Evolutionary conservation across 805 yeast species (phyloP), one percentile per base, ranked within the genome.

Genomic region (Komagataella kurtzmanii): DNA sequence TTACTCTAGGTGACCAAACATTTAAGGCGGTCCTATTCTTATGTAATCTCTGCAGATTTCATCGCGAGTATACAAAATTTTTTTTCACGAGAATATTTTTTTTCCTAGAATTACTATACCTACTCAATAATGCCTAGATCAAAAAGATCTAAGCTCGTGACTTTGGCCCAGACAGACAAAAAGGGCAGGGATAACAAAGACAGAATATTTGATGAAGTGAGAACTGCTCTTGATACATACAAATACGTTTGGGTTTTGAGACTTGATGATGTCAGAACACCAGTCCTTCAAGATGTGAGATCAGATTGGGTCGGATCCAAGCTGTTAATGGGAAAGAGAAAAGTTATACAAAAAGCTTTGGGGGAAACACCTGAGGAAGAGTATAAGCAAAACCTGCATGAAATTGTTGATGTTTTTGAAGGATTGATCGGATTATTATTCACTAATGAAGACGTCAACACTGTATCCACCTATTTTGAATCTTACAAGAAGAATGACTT

Each of bases 91-190:
- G 46, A 30, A 2, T 10, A 30, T 8, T 44, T 12, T 44, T 44
- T n/a, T 12, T 44, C 23, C 23, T 6, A 12, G 4, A 8, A 8
- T 44, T 44, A 18, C 21, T 44, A 44, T 12, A 44, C 46, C 46
- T 44, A 44, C 14, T 8, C 46, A 52, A 71, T 58, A 53, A 91
- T 91, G 99, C 97, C 99, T 56, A 88, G 96, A 78, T 89, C 97
- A 44, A 90, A 83, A 67, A 91, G 98, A 79, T 85, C 97, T 59
- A 93, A 88, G 81, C 83, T 90, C 59, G 95, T 93, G 55, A 87
- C 98, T 12, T 75, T 93, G 60, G 93, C 99, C 44, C 91, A 91
- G 65, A 91, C 98, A 56, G 97, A 89, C 59, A 93, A 89, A 70
- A 93, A 93, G 65, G 97, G 97, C 50, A 82, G 83, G 58, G 97